These are phyloP conservation scores for Termitomyces sp. DNA, from an alignment of 768 basidiomycete species.

Conservation along the genomic window DNA sequence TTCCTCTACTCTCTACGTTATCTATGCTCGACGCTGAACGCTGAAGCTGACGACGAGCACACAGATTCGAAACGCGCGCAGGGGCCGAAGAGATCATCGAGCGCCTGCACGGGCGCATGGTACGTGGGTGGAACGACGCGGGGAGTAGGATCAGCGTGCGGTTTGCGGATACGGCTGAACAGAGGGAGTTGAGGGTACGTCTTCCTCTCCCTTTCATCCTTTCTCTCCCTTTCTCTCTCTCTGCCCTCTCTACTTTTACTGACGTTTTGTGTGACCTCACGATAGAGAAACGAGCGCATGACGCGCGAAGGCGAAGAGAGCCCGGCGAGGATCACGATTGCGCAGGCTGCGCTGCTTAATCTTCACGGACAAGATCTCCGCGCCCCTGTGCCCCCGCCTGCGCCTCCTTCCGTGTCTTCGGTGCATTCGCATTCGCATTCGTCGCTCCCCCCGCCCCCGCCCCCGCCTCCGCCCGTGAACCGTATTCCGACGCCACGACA, in stretches of 20 bases:
- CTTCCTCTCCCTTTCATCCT: neutral
- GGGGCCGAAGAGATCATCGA: conserved; percentile 81
- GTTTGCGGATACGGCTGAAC: conserved; percentile 77
- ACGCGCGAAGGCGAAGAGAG: conserved; percentile 61
- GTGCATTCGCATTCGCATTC: neutral
- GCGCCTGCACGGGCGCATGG: conserved; percentile 75
- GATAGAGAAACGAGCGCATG: conserved; percentile 55
- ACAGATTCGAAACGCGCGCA: conserved; percentile 64
- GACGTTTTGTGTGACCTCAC: neutral
- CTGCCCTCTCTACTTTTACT: neutral
- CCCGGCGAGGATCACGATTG: conserved; percentile 68
- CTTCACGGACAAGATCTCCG: conserved; percentile 64
- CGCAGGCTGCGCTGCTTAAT: conserved; percentile 75
- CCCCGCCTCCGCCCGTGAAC: neutral
- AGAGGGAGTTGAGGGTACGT: conserved; percentile 72
- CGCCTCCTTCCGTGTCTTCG: neutral
- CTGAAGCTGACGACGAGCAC: neutral
- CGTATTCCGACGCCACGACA: conserved; percentile 14
- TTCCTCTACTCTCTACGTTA: too few relatives aligned
- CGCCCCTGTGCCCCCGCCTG: conserved; percentile 1
- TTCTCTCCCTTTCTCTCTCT: neutral
- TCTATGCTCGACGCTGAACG: too few relatives aligned
- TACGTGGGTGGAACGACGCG: conserved; percentile 74
- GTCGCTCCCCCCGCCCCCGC: neutral
- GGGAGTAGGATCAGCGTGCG: conserved; percentile 78